Base-by-base conservation (phyloP, 176 grass and related monocot species). In the Oryza meridionalis region DNA sequence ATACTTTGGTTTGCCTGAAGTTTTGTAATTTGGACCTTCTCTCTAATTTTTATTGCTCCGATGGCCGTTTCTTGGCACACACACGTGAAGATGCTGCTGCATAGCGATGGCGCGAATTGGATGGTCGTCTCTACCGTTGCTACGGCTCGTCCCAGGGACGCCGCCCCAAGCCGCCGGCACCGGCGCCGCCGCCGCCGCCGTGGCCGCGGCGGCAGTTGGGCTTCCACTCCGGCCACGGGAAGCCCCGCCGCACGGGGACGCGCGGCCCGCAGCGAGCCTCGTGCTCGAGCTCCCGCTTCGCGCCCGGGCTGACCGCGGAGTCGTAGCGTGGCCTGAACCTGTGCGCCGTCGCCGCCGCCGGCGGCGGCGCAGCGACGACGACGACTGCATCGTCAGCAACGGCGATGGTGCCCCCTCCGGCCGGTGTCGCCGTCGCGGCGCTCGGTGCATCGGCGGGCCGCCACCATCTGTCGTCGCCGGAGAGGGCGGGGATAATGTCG, bases 241-340 rank as follows among this genome's bases (percentile, higher is more conserved):
- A 76, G 29, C 65, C 82, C 42, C 22, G 42, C 21, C 22, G 44
- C 73, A 86, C 43, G 0, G 78, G 67, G 42, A 90, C 58, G 33
- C 88, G 83, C 24, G 88, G 88, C 32, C 88, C 88, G 72, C 88
- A 90, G 72, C 66, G 88, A 37, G 73, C 66, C 78, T 90, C 88
- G 43, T 90, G 78, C 25, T 90, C 88, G n/a, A 90, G 71, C 25
- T 9, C 83, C 4, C 78, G 77, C 78, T 72, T 77, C 33, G 67
- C 83, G 4, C 77, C 88, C 5, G 88, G 78, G 58, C 88, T 86
- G 83, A 82, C 55, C 53, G 78, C 88, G 17, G 59, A 50, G 19
- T 33, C 51, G 22, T 53, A 31, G 2, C 14, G 25, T 49, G 42
- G 65, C 82, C 77, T 71, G 31, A 81, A 44, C 83, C 17, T 2